Base-by-base conservation (phyloP, 148 eudicot genomes). In the Silene uniflora region DNA sequence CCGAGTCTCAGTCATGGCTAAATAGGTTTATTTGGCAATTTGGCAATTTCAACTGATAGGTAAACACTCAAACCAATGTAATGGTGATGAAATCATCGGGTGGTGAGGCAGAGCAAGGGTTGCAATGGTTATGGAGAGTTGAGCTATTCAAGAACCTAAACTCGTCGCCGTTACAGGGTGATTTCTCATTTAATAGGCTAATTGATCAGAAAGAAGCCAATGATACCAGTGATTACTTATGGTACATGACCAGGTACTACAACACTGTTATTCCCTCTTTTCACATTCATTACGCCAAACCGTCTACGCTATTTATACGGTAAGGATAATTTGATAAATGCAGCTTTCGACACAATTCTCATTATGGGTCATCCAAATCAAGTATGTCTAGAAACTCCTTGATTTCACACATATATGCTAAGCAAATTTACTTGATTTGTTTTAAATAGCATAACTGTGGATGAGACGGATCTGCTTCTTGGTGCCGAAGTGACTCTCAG, bases 201-300 rank as follows among this genome's bases (percentile, higher is more conserved):
- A 44, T 79, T 10, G 75, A 79, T 11, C 80, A 83, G 19, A 79
- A 76, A 24, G 64, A 61, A 49, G 52, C 71, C 17, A 83, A 79
- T 73, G 82, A 79, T 55, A 79, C 85, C 39, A 76, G 80, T 56
- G 85, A 83, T 58, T 83, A 83, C 62, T 67, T 83, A 47, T 83
- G 85, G 85, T 83, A 76, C 54, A 72, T 83, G 85, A 79, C 85
- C 39, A 83, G 85, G 85, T 82, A 82, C 16, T 82, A 82, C 44
- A 19, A 23, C 4, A 58, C 11, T 24, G 11, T 62, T 25, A 62
- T 24, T 25, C 13, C 3, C 29, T 22, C 44, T 39, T 39, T 39
- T 39, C 44, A 6, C 44, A 39, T 39, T 39, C 44, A 39, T 39
- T 39, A 39, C 44, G 44, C 10, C 9, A 39, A 39, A 39, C 44